A percentile compares a stretch with the other conserved stretches of the same genome.
These are phyloP conservation scores for Wallacemonas collosoma DNA, from an alignment of 208 protist species.

Conservation along the genomic window DNA sequence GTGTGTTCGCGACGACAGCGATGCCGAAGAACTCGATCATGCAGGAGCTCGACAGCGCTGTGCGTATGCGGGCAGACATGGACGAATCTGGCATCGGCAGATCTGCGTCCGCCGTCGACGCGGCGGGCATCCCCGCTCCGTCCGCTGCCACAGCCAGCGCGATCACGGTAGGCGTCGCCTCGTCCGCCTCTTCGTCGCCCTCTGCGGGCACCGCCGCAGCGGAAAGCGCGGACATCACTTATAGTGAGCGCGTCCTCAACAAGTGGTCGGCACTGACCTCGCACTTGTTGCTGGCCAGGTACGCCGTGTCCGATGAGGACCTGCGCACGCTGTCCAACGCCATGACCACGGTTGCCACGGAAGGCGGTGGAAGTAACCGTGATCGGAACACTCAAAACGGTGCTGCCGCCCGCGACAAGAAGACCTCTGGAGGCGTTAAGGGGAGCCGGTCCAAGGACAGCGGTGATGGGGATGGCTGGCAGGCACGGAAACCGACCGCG, in stretches of 20 bases:
- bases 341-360: slow-evolving; percentile 16
- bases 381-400: too few species aligned
- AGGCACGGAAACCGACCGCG: background rate
- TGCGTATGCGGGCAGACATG: slow-evolving; percentile 51
- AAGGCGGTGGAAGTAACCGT: background rate
- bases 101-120: background rate
- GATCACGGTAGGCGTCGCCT: too few species aligned
- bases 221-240: background rate
- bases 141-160: background rate
- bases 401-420: slow-evolving; percentile 1
- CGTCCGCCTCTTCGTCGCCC: too few species aligned
- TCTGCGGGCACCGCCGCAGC: background rate
- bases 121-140: background rate
- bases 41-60: slow-evolving; percentile 76
- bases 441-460: background rate
- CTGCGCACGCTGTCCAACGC: slow-evolving; percentile 12
- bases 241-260: slow-evolving; percentile 23
- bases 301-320: slow-evolving; percentile 17
- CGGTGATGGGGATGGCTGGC: slow-evolving; percentile 3
- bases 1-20: slow-evolving; percentile 46
- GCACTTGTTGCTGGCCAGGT: slow-evolving; percentile 20
- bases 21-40: slow-evolving; percentile 56
- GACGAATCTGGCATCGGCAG: background rate
- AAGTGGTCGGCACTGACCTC: slow-evolving; percentile 38
- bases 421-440: slow-evolving; percentile 8